Evolutionary conservation across 179 eudicot genomes (phyloP).

Genomic region (Gypsophila paniculata): DNA sequence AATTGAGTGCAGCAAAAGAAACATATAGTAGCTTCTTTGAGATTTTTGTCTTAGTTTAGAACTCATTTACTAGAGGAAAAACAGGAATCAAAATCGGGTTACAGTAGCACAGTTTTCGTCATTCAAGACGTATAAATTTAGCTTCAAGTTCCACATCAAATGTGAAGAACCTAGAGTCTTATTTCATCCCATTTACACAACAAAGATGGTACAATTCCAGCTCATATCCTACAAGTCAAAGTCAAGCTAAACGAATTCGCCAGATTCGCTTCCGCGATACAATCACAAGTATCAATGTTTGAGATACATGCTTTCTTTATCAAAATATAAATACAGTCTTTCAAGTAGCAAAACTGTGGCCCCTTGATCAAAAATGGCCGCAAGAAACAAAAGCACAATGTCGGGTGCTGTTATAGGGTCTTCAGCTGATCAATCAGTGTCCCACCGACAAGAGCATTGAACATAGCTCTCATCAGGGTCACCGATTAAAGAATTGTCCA

Average conservation of each 20-base stretch:
- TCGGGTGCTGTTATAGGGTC: background rate
- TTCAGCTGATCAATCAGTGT: background rate
- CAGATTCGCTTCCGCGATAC: background rate
- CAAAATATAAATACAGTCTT: background rate
- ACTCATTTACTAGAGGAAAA: too few relatives aligned
- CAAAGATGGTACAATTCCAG: background rate
- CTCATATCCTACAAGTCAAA: background rate
- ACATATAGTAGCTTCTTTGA: too few relatives aligned
- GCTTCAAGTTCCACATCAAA: background rate
- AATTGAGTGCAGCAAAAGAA: too few relatives aligned
- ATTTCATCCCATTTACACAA: background rate
- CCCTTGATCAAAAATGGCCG: slow-evolving; percentile 6
- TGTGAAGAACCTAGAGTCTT: background rate
- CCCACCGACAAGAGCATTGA: background rate
- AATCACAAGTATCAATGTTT: background rate
- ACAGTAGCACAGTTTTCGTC: background rate
- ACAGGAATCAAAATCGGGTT: too few relatives aligned
- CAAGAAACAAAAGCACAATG: background rate
- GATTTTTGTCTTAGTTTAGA: too few relatives aligned
- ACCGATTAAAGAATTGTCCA: background rate
- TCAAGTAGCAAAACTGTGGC: background rate
- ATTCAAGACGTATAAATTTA: too few relatives aligned
- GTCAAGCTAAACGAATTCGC: background rate
- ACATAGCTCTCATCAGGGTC: slow-evolving; percentile 10
- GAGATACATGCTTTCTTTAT: background rate